phyloP scores from a whole-genome alignment of 2,329 filamentous ascomycete genomes.

The Remersonia thermophila region DNA sequence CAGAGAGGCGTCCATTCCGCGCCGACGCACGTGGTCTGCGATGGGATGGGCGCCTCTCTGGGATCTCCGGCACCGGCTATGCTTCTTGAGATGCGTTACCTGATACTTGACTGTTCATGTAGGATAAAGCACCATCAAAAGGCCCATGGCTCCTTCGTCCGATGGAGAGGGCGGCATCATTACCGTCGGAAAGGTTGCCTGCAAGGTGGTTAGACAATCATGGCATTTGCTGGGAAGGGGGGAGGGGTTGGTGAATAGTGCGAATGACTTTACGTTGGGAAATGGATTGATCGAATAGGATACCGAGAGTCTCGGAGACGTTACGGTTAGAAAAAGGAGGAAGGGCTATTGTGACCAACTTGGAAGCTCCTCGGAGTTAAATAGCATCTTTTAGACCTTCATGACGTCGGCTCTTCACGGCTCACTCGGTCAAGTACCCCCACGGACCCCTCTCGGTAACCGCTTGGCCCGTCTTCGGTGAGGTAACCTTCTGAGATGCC shows the following conservation, averaged over 20 bases:
- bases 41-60: not conserved
- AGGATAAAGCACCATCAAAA: constrained; percentile 15
- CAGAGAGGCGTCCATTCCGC: no score
- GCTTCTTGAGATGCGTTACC: constrained; percentile 22
- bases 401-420: constrained; percentile 5
- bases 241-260: not conserved
- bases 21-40: no score
- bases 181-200: constrained; percentile 7
- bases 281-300: no score
- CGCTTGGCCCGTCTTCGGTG: no score
- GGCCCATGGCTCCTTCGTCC: constrained; percentile 12
- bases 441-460: constrained; percentile 3
- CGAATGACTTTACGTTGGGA: no score
- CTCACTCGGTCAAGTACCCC: constrained; percentile 4
- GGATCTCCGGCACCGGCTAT: constrained; percentile 23
- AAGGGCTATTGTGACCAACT: no score
- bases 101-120: constrained; percentile 19
- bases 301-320: no score
- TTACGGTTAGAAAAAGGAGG: no score
- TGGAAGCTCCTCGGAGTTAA: no score
- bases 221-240: not conserved
- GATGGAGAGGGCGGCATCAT: constrained; percentile 5
- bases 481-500: no score
- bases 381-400: no score
- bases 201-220: constrained; percentile 6